Evolutionary conservation across 2,329 filamentous ascomycete genomes (phyloP), one percentile per base, ranked within the genome.

Genomic region (Calonectria fujianensis): DNA sequence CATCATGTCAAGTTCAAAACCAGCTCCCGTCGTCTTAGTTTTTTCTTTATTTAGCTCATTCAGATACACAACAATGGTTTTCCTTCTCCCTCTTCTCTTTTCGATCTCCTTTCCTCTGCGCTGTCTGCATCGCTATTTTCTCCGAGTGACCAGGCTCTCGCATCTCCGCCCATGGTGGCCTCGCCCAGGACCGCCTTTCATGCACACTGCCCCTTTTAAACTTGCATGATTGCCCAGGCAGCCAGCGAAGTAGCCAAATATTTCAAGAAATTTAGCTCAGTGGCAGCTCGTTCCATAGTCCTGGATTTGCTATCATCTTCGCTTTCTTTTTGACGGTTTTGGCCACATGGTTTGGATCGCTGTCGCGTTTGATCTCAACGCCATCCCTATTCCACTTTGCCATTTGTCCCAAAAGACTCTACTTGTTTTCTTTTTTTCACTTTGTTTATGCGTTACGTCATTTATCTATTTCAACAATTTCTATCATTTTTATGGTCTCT

Each of bases 251-350:
- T 63, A 63, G 57, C 57, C 16, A 29, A 35, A 39, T 9, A 10
- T 16, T 20, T 24, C 2, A 18, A 27, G 32, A 27, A 57, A n/a
- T 13, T n/a, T 57, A 20, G 13, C 52, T 35, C 52, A 57, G 52
- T 20, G 31, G 52, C 24, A 57, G 52, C 31, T 57, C 13, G 18
- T 37, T 32, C 35, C 20, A 24, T 24, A 3, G 13, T 24, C 54
- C 27, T 41, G 13, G 2, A 2, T 10, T 10, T 10, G 5, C 7
- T 5, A n/a, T 5, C 4, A 41, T 29, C 57, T 61, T 61, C 57
- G 57, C n/a, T 39, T 61, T 61, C n/a, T 41, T 61, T 61, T 61
- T 61, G 54, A 32, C n/a, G 20, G n/a, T 59, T 54, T 59, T 35
- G 31, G 32, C 16, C 41, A 10, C 1, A 24, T 20, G 20, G 11